Evolutionary conservation across 495 filamentous ascomycete genomes (phyloP).

Genomic region (Xylaria longipes): DNA sequence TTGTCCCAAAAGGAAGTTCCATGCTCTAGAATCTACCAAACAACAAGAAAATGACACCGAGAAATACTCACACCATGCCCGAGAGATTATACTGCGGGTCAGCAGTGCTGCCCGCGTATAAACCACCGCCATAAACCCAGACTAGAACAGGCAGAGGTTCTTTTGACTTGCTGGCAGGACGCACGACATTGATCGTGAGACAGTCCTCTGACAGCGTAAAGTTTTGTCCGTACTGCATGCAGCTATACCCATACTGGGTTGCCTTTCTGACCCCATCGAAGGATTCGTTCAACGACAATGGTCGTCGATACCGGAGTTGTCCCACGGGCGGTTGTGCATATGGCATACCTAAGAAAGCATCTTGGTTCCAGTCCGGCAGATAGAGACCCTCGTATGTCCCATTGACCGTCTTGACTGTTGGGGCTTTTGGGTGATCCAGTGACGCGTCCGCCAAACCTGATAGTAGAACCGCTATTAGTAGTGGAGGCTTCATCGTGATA

Average conservation of each 20-base stretch:
- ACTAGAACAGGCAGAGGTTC: slow-evolving; percentile 51
- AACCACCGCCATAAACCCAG: slow-evolving; percentile 69
- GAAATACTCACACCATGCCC: slow-evolving; percentile 50
- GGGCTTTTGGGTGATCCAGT: background rate
- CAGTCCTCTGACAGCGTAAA: slow-evolving; percentile 50
- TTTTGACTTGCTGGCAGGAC: slow-evolving; percentile 30
- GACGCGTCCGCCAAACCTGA: background rate
- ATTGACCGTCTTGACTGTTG: slow-evolving; percentile 38
- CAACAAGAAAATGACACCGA: background rate
- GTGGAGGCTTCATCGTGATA: slow-evolving; percentile 3
- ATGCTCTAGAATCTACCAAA: no score
- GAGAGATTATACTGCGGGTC: slow-evolving; percentile 63
- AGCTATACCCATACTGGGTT: slow-evolving; percentile 57
- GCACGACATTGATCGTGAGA: slow-evolving; percentile 45
- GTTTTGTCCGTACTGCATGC: slow-evolving; percentile 51
- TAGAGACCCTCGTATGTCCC: slow-evolving; percentile 53
- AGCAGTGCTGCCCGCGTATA: slow-evolving; percentile 54
- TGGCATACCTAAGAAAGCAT: slow-evolving; percentile 62
- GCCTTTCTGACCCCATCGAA: slow-evolving; percentile 50
- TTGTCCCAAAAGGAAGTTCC: no score
- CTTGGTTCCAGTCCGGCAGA: slow-evolving; percentile 52
- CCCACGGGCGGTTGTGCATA: slow-evolving; percentile 58
- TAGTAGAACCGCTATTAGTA: background rate
- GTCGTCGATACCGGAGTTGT: slow-evolving; percentile 53
- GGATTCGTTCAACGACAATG: slow-evolving; percentile 52